Evolutionary conservation across 108 stramenopile species (phyloP).

Genomic region (Cyclotella choctawhatcheeana): DNA sequence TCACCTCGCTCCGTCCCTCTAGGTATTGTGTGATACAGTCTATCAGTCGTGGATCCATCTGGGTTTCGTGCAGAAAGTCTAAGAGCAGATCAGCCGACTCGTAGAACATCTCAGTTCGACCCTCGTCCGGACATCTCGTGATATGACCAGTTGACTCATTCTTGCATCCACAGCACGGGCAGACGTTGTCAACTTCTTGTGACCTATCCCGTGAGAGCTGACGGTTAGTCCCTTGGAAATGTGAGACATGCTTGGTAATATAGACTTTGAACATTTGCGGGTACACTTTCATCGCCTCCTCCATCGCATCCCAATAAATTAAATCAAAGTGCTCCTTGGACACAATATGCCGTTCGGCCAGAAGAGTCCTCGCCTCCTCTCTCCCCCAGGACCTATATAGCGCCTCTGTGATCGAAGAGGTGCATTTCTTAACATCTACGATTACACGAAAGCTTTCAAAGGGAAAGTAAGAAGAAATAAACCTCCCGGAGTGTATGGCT

Average conservation of each 20-base stretch:
- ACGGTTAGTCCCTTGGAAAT: not conserved
- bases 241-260: not conserved
- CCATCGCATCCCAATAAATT: conserved; percentile 7
- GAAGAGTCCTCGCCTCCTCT: not conserved
- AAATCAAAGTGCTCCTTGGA: not conserved
- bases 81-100: not conserved
- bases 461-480: not conserved
- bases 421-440: conserved; percentile 1
- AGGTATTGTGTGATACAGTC: not conserved
- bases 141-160: not conserved
- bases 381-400: conserved; percentile 4
- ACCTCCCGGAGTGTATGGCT: not conserved
- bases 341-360: not conserved
- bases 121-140: not conserved
- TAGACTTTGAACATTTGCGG: conserved; percentile 10
- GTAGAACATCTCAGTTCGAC: not conserved
- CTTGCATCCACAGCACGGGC: not conserved
- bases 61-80: not conserved
- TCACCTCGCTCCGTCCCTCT: not conserved
- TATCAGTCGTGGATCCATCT: not conserved
- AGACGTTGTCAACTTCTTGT: not conserved
- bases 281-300: not conserved
- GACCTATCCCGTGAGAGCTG: not conserved
- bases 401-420: not conserved
- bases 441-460: not conserved